Evolutionary conservation across 208 protist genomes (phyloP).

Genomic region (Strigomonas culicis): DNA sequence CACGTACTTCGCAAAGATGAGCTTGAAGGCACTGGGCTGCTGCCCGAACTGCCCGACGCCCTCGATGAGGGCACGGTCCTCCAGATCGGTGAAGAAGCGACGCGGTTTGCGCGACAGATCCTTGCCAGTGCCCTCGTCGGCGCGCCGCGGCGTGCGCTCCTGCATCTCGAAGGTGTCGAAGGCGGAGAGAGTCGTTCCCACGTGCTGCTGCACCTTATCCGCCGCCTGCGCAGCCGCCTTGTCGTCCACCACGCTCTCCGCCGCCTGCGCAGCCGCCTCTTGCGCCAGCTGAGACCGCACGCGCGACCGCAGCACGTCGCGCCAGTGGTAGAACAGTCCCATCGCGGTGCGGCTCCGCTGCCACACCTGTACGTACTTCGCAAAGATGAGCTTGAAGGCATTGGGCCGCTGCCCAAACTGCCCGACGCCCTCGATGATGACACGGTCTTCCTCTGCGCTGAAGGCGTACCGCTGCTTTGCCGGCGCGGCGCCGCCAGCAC

Average conservation of each 20-base stretch:
- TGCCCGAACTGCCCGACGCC: conserved; percentile 64
- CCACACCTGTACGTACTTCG: conserved; percentile 57
- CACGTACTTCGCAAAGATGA: conserved; percentile 60
- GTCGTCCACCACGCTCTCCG: conserved; percentile 9
- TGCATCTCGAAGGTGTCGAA: conserved; percentile 29
- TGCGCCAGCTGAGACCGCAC: conserved; percentile 38
- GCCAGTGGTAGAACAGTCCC: conserved; percentile 85
- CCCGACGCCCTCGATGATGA: conserved; percentile 72
- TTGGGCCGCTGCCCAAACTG: conserved; percentile 41
- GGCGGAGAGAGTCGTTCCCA: conserved; percentile 15
- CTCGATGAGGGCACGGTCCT: conserved; percentile 73
- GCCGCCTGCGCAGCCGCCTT: background rate
- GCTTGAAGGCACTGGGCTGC: conserved; percentile 41
- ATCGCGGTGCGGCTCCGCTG: conserved; percentile 45
- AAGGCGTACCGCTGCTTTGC: conserved; percentile 45
- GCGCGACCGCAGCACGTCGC: conserved; percentile 24
- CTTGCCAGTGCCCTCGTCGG: too few relatives aligned
- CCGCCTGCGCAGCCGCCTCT: conserved; percentile 7
- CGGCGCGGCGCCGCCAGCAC: background rate
- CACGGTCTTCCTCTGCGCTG: conserved; percentile 58
- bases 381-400: conserved; percentile 62
- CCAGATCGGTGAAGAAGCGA: conserved; percentile 46
- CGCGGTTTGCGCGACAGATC: too few relatives aligned
- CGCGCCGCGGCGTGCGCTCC: too few relatives aligned
- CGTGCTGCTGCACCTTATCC: background rate